Base-by-base conservation (phyloP, 495 filamentous ascomycete species). In the Talaromyces thailandensis region DNA sequence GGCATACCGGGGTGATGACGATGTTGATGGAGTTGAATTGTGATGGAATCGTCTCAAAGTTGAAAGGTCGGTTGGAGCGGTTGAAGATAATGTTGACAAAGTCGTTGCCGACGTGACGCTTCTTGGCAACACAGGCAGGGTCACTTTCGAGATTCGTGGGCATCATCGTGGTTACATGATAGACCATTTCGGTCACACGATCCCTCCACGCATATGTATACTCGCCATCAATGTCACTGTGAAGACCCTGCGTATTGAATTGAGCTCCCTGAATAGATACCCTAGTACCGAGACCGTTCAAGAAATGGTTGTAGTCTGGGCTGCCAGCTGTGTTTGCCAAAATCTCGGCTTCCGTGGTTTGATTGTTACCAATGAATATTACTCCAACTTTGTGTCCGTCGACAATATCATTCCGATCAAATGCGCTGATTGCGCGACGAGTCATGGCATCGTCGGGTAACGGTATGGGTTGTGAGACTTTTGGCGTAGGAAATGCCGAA, bases 81-180 rank as follows among this genome's bases (percentile, higher is more conserved):
- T 99, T 99, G 77, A 92, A 99, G 56, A 99, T 86, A 66, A 99
- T 96, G 67, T 95, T 98, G 65, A 99, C 95, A 67, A 88, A 95
- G 75, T 99, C 96, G 68, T 99, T 99, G 45, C 95, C 95, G 48
- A 96, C 92, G 68, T 99, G 96, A 4, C 86, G 81, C 71, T 99
- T 99, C 78, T 99, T 99, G 68, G 82, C 82, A 65, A 86, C 84
- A 66, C 87, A 92, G 14, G 81, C 79, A 14, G 88, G 84, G 67
- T 97, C 92, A 45, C 83, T 78, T 29, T 89, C 83, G 26, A 86
- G 77, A 69, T 93, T 82, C 21, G 90, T 94, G 11, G 95, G 95
- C 95, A 99, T 99, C 82, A 96, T 89, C 12, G 93, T 98, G 2
- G 91, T 87, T 50, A 97, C 86, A 70, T 99, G 95, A 71, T 93